Base-by-base conservation (phyloP, 495 filamentous ascomycete genomes). In the Aspergillus diversus region DNA sequence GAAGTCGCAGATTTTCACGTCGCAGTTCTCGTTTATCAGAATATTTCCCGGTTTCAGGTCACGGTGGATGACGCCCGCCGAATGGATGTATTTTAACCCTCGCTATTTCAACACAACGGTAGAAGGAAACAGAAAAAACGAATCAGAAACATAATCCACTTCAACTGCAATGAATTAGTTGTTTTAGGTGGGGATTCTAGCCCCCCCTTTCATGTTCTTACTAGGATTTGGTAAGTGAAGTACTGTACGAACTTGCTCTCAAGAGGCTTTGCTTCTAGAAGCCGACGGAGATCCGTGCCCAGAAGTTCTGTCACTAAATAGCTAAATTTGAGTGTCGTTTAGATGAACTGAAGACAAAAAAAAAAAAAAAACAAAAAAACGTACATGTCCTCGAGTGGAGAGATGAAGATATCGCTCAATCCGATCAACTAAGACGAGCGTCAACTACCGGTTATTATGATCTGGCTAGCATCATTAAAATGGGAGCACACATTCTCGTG, bases 231-330 rank as follows among this genome's bases (percentile, higher is more conserved):
- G 77, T 99, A 99, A 50, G 97, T 86, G 74, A 99, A 99, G 79
- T 97, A 99, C 80, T 99, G 95, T 63, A 97, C 97, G 80, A 98
- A 99, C 74, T 97, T 94, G 78, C 94, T 97, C 80, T 99, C 95
- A 31, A 99, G 86, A 0, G 95, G 95, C 73, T 93, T 85, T 51
- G 94, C 96, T 54, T 92, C 96, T 69, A 99, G 85, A 48, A 99
- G 85, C 63, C 96, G 88, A 77, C 97, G 93, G 60, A 99, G 86
- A 73, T 99, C 95, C 64, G 96, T 99, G 39, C 95, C 96, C 59
- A 99, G 86, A 55, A 98, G 89, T 73, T 99, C 95, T 63, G 96
- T 99, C 64, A 99, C 95, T 71, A 97, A 93, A 80, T 97, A 97
- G 73, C 92, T 97, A 71, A 50, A 31, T 11, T 27, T 27, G 21